These are phyloP conservation scores for Daldinia concentrica DNA, from an alignment of 495 filamentous ascomycete species.

Conservation along the genomic window DNA sequence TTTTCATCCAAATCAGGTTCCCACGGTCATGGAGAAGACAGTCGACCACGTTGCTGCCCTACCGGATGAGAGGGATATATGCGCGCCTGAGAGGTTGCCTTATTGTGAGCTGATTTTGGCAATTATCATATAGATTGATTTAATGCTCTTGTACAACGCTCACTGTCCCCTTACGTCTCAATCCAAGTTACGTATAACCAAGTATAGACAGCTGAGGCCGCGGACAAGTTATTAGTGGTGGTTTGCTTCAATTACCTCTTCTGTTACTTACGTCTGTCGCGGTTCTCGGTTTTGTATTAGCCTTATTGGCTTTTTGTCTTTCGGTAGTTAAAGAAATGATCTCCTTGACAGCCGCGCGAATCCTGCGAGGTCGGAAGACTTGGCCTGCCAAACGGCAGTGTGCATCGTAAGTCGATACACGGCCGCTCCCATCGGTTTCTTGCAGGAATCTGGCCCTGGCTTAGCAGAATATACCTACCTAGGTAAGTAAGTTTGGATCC, in stretches of 20 bases:
- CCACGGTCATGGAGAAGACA: constrained; percentile 10
- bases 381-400: background rate
- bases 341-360: constrained; percentile 7
- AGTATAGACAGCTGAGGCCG: constrained; percentile 2
- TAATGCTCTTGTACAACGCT: constrained; percentile 23
- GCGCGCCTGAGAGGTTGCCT: constrained; percentile 15
- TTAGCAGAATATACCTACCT: background rate
- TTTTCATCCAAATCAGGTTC: constrained; percentile 25
- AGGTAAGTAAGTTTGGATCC: constrained; percentile 1
- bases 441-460: constrained; percentile 11
- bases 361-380: constrained; percentile 8
- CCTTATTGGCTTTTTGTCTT: background rate
- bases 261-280: background rate
- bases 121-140: constrained; percentile 24
- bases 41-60: constrained; percentile 36
- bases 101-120: constrained; percentile 18
- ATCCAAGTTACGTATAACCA: constrained; percentile 12
- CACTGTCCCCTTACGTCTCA: constrained; percentile 15
- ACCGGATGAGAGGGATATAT: constrained; percentile 36
- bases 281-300: background rate
- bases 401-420: constrained; percentile 13
- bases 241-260: constrained; percentile 11
- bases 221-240: constrained; percentile 4
- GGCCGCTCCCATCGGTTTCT: constrained; percentile 8
- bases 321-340: background rate